These are phyloP conservation scores for Botryotinia convoluta DNA, from an alignment of 2,329 filamentous ascomycete genomes.

Conservation along the genomic window DNA sequence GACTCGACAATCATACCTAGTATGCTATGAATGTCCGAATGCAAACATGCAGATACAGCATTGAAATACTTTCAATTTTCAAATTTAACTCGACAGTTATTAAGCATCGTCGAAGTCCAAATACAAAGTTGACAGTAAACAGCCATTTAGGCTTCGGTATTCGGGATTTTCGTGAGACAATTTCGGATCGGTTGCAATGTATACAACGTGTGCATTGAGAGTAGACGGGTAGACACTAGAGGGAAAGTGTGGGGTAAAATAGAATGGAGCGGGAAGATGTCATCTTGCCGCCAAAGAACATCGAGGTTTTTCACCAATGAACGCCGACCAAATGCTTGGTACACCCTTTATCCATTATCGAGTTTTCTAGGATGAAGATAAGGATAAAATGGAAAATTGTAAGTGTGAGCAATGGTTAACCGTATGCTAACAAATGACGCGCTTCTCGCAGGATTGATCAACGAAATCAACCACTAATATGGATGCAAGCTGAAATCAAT, in stretches of 20 bases:
- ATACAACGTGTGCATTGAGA: neutral
- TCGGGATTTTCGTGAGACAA: neutral
- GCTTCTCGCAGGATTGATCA: neutral
- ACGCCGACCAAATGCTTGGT: neutral
- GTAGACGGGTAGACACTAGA: neutral
- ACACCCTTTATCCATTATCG: neutral
- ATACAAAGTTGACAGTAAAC: neutral
- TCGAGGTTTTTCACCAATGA: neutral
- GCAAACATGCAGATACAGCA: neutral
- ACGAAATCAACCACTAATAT: neutral
- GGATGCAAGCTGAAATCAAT: neutral
- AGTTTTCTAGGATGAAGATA: neutral
- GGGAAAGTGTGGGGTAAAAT: neutral
- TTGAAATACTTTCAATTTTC: neutral
- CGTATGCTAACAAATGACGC: neutral
- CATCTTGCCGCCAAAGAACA: neutral
- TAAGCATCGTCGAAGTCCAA: neutral
- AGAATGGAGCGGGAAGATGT: neutral
- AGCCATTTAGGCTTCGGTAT: neutral
- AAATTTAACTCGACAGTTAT: neutral
- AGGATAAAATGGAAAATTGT: neutral
- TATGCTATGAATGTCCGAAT: neutral
- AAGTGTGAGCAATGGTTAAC: neutral
- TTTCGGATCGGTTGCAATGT: neutral
- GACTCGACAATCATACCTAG: neutral